These are phyloP conservation scores for Deuterostichococcus epilithicus DNA, from an alignment of 139 green algal genomes.

Conservation along the genomic window DNA sequence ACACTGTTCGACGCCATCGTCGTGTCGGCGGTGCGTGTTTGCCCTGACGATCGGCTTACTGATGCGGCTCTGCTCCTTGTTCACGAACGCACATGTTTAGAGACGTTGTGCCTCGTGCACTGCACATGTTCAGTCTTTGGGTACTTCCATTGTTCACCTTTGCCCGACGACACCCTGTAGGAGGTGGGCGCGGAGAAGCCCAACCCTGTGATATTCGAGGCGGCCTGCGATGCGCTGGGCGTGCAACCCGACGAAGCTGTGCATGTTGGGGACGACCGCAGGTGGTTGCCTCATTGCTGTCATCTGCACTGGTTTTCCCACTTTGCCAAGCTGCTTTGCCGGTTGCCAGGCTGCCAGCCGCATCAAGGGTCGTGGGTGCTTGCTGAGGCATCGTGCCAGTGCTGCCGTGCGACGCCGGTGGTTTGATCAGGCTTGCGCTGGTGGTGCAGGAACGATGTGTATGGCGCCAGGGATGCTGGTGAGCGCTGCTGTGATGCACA, in stretches of 20 bases:
- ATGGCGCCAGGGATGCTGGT: conserved; percentile 75
- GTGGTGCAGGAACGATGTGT: conserved; percentile 77
- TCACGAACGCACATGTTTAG: background rate
- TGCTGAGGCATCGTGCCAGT: background rate
- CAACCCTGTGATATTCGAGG: conserved; percentile 79
- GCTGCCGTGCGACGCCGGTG: background rate
- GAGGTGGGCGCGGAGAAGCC: conserved; percentile 82
- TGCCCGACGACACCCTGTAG: background rate
- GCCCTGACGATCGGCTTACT: background rate
- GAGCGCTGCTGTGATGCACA: no score
- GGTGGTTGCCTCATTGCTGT: conserved; percentile 14
- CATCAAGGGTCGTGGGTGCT: no score
- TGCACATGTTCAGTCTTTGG: background rate
- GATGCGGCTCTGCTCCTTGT: no score
- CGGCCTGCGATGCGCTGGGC: conserved; percentile 40
- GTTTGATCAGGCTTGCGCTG: background rate
- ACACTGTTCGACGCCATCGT: conserved; percentile 78
- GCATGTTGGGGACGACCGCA: conserved; percentile 74
- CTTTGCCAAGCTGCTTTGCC: background rate
- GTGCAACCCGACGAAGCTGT: conserved; percentile 50
- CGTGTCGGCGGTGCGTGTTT: conserved; percentile 56
- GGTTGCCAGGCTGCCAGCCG: background rate
- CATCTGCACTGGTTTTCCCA: background rate
- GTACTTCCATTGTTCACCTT: no score
- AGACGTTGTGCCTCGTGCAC: background rate